These are phyloP conservation scores for Salvia hispanica DNA, from an alignment of 257 asterid species.

Conservation along the genomic window DNA sequence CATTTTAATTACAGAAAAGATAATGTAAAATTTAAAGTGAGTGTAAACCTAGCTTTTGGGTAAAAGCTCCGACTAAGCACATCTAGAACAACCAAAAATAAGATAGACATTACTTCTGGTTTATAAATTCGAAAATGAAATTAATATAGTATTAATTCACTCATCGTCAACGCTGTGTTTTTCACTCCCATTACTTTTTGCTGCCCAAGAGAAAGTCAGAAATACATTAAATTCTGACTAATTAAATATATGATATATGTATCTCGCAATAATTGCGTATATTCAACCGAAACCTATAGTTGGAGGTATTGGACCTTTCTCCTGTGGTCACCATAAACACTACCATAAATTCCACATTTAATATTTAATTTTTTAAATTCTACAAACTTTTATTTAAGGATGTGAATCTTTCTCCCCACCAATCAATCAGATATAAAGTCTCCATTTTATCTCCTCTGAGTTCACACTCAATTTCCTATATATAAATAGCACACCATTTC, in stretches of 20 bases:
- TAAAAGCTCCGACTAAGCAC: neutral
- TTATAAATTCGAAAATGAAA: slow-evolving; percentile 35
- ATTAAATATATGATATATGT: slow-evolving; percentile 1
- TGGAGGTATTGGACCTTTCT: slow-evolving; percentile 13
- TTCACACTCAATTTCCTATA: slow-evolving; percentile 38
- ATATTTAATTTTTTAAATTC: slow-evolving; percentile 8
- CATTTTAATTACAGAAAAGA: no score
- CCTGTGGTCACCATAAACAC: slow-evolving; percentile 34
- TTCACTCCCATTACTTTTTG: slow-evolving; percentile 13
- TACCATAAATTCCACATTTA: neutral
- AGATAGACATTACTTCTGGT: neutral
- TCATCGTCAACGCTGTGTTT: slow-evolving; percentile 33
- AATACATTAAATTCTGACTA: neutral
- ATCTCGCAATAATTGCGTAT: slow-evolving; percentile 11
- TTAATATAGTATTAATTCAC: neutral
- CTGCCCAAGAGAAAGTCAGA: neutral
- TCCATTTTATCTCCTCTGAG: slow-evolving; percentile 11
- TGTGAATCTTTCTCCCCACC: slow-evolving; percentile 5
- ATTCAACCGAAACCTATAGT: neutral
- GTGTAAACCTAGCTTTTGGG: slow-evolving; percentile 33
- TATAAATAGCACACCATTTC: slow-evolving; percentile 35
- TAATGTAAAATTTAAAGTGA: slow-evolving; percentile 17
- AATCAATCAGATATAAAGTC: slow-evolving; percentile 37
- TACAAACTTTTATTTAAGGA: slow-evolving; percentile 7
- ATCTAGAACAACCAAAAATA: neutral